Evolutionary conservation across 345 rosid genomes (phyloP).

Genomic region (Microcos paniculata): DNA sequence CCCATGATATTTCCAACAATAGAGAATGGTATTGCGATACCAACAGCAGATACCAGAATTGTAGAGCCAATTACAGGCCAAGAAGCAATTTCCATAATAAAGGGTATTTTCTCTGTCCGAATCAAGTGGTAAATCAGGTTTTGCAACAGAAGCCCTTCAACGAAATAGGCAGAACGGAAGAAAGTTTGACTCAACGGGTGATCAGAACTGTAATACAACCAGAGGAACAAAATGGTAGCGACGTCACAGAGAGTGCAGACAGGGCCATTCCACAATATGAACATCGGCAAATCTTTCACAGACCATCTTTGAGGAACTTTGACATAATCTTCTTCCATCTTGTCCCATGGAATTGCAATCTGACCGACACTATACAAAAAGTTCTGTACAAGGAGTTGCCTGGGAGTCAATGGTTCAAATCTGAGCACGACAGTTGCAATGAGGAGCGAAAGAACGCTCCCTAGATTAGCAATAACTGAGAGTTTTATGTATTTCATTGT

Average conservation of each 20-base stretch:
- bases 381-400: conserved; percentile 63
- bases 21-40: conserved; percentile 49
- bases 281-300: conserved; percentile 42
- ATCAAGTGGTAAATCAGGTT: conserved; percentile 62
- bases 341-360: conserved; percentile 75
- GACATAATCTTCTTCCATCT: conserved; percentile 57
- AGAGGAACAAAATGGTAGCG: conserved; percentile 41
- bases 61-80: conserved; percentile 64
- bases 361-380: conserved; percentile 60
- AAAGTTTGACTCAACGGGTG: not conserved
- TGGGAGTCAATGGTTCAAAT: conserved; percentile 60
- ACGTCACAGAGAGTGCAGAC: conserved; percentile 57
- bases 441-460: conserved; percentile 53
- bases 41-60: conserved; percentile 46
- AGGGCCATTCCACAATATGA: conserved; percentile 63
- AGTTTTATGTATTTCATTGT: conserved; percentile 73
- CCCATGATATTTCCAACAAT: conserved; percentile 43
- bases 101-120: conserved; percentile 63
- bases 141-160: conserved; percentile 72
- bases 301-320: conserved; percentile 57
- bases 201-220: conserved; percentile 32
- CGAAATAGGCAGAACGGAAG: conserved; percentile 59
- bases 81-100: conserved; percentile 57
- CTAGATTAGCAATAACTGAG: conserved; percentile 67
- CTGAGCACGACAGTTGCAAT: conserved; percentile 50